These are phyloP conservation scores for barley (Hordeum vulgare) DNA, from an alignment of 176 grass and related monocot species.

Conservation along the genomic window MorexV3_pseudomolecules_assembly NC_058521.1:593206404-593206903, in stretches of 20 bases:
- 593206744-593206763: conserved; percentile 56
- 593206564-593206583: conserved; percentile 98
- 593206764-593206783: conserved; percentile 41
- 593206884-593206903: conserved; percentile 84
- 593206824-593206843: conserved; percentile 85
- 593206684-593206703: conserved; percentile 51
- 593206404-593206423: conserved; percentile 90
- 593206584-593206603: conserved; percentile 85
- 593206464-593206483: conserved; percentile 99
- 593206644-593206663: conserved; percentile 39
- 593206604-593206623: conserved; percentile 90
- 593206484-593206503: conserved; percentile 94
- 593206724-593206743: conserved; percentile 63
- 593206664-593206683: conserved; percentile 52
- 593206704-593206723: conserved; percentile 73
- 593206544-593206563: conserved; percentile 82
- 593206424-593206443: conserved; percentile 68
- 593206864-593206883: conserved; percentile 89
- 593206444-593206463: conserved; percentile 76
- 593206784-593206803: conserved; percentile 77
- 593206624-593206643: conserved; percentile 44
- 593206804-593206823: conserved; percentile 85
- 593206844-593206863: conserved; percentile 93
- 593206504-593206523: conserved; percentile 80
- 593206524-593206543: conserved; percentile 91